phyloP scores from a whole-genome alignment of 2,329 filamentous ascomycete species.

The Fusarium transvaalense region DNA sequence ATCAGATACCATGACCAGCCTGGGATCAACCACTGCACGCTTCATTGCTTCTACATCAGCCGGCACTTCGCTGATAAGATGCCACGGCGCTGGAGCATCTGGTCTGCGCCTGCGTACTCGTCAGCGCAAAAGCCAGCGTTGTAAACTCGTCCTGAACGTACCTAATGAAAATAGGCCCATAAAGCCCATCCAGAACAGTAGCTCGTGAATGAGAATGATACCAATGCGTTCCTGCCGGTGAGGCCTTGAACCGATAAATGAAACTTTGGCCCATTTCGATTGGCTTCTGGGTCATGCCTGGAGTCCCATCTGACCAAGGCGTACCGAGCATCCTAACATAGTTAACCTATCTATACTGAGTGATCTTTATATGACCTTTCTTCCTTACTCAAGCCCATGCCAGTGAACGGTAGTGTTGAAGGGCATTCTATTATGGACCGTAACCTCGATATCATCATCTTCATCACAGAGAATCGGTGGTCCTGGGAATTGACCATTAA shows the following conservation, averaged over 20 bases:
- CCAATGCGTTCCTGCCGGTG: constrained; percentile 7
- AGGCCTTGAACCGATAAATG: constrained; percentile 15
- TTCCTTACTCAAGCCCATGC: constrained; percentile 9
- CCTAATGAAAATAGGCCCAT: constrained; percentile 13
- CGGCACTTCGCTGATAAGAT: neutral
- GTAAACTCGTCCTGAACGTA: neutral
- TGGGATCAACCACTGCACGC: neutral
- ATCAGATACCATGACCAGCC: constrained; percentile 9
- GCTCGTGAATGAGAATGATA: constrained; percentile 13
- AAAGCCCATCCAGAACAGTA: constrained; percentile 12
- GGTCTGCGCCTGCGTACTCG: neutral
- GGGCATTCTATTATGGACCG: constrained; percentile 7
- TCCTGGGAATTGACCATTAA: constrained; percentile 13
- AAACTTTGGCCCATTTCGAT: constrained; percentile 14
- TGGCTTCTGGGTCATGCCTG: constrained; percentile 7
- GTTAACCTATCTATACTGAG: neutral
- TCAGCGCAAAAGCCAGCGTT: neutral
- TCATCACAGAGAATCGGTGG: constrained; percentile 8
- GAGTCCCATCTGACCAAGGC: constrained; percentile 16
- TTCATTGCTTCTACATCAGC: neutral
- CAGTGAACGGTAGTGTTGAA: constrained; percentile 16
- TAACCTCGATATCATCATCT: constrained; percentile 9
- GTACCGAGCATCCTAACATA: constrained; percentile 8
- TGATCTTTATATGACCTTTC: rapidly evolving
- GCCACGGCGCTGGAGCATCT: constrained; percentile 3